Evolutionary conservation across 2,329 filamentous ascomycete genomes (phyloP).

Genomic region (Orbilia oligospora): DNA sequence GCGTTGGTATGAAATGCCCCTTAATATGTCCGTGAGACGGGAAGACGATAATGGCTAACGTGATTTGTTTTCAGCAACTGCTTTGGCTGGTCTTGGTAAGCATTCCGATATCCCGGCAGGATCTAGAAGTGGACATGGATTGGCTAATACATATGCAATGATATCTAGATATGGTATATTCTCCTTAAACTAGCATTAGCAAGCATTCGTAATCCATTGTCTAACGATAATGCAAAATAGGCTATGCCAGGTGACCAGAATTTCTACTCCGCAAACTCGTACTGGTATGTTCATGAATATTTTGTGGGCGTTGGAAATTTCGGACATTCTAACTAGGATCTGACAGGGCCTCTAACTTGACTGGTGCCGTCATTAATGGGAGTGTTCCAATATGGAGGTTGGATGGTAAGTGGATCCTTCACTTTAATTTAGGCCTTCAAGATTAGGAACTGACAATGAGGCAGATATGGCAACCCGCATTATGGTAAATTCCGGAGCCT

Average conservation of each 20-base stretch:
- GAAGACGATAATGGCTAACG: conserved; percentile 46
- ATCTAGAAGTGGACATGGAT: conserved; percentile 28
- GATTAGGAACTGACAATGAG: conserved; percentile 4
- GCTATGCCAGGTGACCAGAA: conserved; percentile 65
- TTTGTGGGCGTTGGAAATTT: conserved; percentile 15
- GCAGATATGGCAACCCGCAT: conserved; percentile 64
- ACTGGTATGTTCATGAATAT: conserved; percentile 46
- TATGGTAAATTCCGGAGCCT: conserved; percentile 54
- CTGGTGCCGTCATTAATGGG: conserved; percentile 71
- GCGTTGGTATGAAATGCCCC: conserved; percentile 54
- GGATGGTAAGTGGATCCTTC: conserved; percentile 64
- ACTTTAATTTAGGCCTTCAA: conserved; percentile 5
- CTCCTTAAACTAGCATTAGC: conserved; percentile 8
- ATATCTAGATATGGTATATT: conserved; percentile 59
- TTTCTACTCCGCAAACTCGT: conserved; percentile 45
- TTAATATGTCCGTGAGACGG: conserved; percentile 25
- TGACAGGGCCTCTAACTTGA: conserved; percentile 67
- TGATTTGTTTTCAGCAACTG: conserved; percentile 53
- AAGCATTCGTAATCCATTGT: conserved; percentile 58
- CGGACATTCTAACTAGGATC: conserved; percentile 30
- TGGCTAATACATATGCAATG: conserved; percentile 47
- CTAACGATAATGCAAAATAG: conserved; percentile 70
- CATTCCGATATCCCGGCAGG: conserved; percentile 27
- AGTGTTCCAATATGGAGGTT: conserved; percentile 68
- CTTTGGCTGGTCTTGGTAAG: conserved; percentile 59